These are phyloP conservation scores for Komagataella populi DNA, from an alignment of 805 yeast species.

Conservation along the genomic window DNA sequence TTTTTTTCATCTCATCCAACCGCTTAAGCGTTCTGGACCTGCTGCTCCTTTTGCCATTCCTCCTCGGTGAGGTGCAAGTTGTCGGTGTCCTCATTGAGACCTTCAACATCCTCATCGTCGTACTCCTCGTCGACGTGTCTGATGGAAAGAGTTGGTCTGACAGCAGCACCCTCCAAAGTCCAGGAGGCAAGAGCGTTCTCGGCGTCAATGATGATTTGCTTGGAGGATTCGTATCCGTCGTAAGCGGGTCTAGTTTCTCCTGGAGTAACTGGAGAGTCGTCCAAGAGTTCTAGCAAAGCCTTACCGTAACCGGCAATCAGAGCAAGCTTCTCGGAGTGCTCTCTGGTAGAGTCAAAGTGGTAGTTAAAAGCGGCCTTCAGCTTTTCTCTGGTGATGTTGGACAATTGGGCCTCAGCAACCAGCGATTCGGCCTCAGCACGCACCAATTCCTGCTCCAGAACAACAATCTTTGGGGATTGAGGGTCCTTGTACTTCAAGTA, in stretches of 20 bases:
- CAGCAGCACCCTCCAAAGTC: constrained; percentile 76
- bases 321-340: constrained; percentile 75
- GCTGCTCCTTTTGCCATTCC: constrained; percentile 22
- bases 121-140: constrained; percentile 29
- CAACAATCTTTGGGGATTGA: constrained; percentile 65
- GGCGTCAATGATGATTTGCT: constrained; percentile 77
- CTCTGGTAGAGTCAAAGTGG: constrained; percentile 77
- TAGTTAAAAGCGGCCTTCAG: constrained; percentile 74
- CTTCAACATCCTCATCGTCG: constrained; percentile 44
- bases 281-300: constrained; percentile 70
- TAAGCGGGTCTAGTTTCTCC: constrained; percentile 88
- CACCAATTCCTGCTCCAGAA: constrained; percentile 79
- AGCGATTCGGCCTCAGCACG: constrained; percentile 87
- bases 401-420: constrained; percentile 85
- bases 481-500: constrained; percentile 78
- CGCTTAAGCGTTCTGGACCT: not conserved
- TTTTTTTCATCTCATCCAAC: not conserved
- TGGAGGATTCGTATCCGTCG: constrained; percentile 81
- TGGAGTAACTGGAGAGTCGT: constrained; percentile 78
- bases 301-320: constrained; percentile 85
- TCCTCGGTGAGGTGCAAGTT: constrained; percentile 35
- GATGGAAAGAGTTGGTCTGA: constrained; percentile 68
- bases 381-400: constrained; percentile 80
- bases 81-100: constrained; percentile 31
- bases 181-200: constrained; percentile 74